Percentiles rank a stretch among this genome's conserved stretches.
Evolutionary conservation across 495 filamentous ascomycete species (phyloP).

Genomic region (Recurvomyces mirabilis): DNA sequence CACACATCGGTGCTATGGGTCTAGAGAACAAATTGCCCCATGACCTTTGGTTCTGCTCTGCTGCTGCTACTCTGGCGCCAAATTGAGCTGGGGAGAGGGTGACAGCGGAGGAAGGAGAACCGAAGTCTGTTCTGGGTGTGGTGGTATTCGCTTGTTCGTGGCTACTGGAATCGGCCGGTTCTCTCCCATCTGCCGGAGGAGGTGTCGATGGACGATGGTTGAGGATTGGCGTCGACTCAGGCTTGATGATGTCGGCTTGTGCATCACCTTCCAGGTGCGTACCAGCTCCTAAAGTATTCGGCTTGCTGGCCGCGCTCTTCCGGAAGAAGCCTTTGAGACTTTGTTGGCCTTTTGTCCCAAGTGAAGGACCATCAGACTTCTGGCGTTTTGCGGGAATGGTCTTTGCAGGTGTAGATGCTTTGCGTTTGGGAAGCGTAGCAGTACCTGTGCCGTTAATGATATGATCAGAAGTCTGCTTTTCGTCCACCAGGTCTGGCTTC

Average conservation of each 20-base stretch:
- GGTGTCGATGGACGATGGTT: neutral
- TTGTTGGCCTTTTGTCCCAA: conserved; percentile 48
- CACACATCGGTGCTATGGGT: conserved; percentile 61
- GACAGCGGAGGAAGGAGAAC: neutral
- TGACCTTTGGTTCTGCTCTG: conserved; percentile 51
- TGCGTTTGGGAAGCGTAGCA: conserved; percentile 13
- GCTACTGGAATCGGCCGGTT: neutral
- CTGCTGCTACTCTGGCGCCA: conserved; percentile 39
- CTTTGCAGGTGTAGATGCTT: conserved; percentile 6
- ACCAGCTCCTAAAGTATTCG: neutral
- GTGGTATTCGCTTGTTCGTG: too few species aligned
- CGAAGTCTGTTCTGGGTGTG: too few species aligned
- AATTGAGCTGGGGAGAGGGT: conserved; percentile 28
- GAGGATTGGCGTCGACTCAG: neutral
- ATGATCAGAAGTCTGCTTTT: neutral
- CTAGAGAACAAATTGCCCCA: conserved; percentile 81
- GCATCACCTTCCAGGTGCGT: neutral
- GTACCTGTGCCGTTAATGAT: neutral
- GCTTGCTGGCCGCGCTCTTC: conserved; percentile 42
- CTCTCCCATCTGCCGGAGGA: neutral
- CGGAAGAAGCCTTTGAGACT: conserved; percentile 79
- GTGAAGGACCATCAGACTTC: conserved; percentile 31
- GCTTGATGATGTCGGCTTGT: neutral
- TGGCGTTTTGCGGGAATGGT: conserved; percentile 34
- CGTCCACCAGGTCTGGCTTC: neutral